Conservation (phyloP, 495 filamentous ascomycete species). For the Penicillium pulvis region DNA sequence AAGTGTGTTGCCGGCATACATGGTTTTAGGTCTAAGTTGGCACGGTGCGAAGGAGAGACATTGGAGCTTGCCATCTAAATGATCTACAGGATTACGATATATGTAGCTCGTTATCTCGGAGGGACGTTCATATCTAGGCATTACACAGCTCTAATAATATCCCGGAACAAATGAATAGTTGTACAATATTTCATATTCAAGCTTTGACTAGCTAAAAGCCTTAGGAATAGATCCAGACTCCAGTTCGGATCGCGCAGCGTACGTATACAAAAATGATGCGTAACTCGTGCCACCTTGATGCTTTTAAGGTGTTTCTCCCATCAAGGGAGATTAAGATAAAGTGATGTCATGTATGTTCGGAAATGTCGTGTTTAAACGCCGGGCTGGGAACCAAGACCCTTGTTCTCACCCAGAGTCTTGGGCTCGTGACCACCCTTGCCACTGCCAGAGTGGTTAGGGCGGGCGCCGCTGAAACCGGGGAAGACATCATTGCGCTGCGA, state of each 20-base stretch:
- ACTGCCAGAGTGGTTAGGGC: constrained; percentile 25
- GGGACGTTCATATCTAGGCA: too few species aligned
- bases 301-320: background rate
- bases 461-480: constrained; percentile 28
- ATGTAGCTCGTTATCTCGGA: too few species aligned
- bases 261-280: constrained; percentile 14
- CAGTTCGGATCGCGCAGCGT: background rate
- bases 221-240: background rate
- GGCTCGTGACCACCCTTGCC: constrained; percentile 50
- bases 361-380: constrained; percentile 9
- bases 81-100: too few species aligned
- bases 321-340: background rate
- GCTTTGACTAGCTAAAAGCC: too few species aligned
- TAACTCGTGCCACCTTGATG: constrained; percentile 9
- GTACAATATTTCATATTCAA: constrained; percentile 1
- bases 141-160: too few species aligned
- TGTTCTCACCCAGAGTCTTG: constrained; percentile 40
- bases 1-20: too few species aligned
- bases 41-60: too few species aligned
- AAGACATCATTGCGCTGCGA: constrained; percentile 27
- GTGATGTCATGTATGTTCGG: background rate
- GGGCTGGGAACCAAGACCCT: constrained; percentile 36
- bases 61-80: too few species aligned
- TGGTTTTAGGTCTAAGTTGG: too few species aligned
- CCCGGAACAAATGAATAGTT: background rate